Evolutionary conservation across 495 filamentous ascomycete species (phyloP).

Genomic region (Annulohypoxylon stygium): DNA sequence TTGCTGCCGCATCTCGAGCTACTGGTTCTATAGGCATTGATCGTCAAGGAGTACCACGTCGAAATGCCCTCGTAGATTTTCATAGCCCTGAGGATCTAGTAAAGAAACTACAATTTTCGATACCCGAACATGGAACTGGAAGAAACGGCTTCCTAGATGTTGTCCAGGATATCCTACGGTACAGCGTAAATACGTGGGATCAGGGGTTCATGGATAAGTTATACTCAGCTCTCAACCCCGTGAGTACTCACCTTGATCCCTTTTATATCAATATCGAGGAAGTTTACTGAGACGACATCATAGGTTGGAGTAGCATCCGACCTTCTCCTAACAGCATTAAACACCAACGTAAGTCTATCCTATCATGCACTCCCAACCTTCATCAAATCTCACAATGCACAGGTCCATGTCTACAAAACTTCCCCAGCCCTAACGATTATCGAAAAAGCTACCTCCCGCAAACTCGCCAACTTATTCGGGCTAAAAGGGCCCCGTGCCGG

Average conservation of each 20-base stretch:
- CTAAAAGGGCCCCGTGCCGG: constrained; percentile 79
- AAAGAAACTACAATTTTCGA: constrained; percentile 70
- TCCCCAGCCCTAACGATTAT: constrained; percentile 89
- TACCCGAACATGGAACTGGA: constrained; percentile 75
- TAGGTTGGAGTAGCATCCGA: constrained; percentile 84
- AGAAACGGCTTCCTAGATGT: constrained; percentile 77
- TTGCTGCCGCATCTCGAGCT: constrained; percentile 65
- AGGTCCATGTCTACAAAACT: constrained; percentile 87
- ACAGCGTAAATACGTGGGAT: constrained; percentile 96
- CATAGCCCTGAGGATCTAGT: constrained; percentile 78
- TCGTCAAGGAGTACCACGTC: constrained; percentile 55
- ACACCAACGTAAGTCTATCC: constrained; percentile 77
- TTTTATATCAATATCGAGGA: not conserved
- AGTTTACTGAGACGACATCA: constrained; percentile 3
- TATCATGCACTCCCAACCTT: not conserved
- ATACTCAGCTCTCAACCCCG: constrained; percentile 87
- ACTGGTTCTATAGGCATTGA: constrained; percentile 65
- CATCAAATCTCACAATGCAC: constrained; percentile 27
- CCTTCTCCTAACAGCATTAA: constrained; percentile 82
- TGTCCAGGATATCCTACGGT: constrained; percentile 75
- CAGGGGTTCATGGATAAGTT: constrained; percentile 95
- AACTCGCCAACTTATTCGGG: constrained; percentile 81
- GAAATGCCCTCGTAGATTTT: constrained; percentile 76
- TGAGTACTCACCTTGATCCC: constrained; percentile 48
- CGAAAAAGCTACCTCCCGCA: constrained; percentile 79